Conservation (phyloP, 331 rosid species). For the Telfairia occidentalis region DNA sequence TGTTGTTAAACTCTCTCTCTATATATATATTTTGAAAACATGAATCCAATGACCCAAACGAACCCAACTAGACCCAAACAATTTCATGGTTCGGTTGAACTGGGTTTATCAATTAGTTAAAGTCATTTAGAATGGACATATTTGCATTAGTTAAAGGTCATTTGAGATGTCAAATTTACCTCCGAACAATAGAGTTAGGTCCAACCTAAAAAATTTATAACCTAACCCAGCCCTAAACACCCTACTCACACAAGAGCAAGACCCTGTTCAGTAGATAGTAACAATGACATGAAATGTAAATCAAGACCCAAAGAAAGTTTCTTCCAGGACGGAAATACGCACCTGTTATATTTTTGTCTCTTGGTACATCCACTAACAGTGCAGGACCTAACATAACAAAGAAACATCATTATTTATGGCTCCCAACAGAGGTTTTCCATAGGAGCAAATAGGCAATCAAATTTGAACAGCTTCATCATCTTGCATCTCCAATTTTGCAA, state of each 20-base stretch:
- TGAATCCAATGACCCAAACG: not conserved
- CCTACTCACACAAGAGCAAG: not conserved
- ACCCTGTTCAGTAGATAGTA: not conserved
- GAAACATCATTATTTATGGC: conserved; percentile 2
- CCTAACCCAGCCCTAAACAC: not conserved
- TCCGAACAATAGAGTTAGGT: not conserved
- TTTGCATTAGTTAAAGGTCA: not conserved
- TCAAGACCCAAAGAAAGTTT: not conserved
- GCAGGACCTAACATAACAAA: conserved; percentile 38
- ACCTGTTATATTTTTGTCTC: conserved; percentile 57
- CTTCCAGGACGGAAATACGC: conserved; percentile 2
- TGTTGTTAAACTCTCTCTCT: too few relatives aligned
- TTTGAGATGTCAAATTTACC: too few relatives aligned
- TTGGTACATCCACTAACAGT: conserved; percentile 57
- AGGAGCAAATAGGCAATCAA: not conserved
- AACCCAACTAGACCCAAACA: not conserved
- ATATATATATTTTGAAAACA: too few relatives aligned
- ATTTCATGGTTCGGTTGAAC: too few relatives aligned
- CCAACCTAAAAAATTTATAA: not conserved
- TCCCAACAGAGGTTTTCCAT: not conserved
- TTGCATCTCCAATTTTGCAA: not conserved
- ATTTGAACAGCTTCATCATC: not conserved
- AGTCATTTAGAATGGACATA: not conserved
- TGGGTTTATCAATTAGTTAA: not conserved
- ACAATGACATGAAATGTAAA: not conserved